Percentiles rank a stretch among this genome's conserved stretches.
Evolutionary conservation across 306 rosid genomes (phyloP).

Genomic region (Lupinus albus): DNA sequence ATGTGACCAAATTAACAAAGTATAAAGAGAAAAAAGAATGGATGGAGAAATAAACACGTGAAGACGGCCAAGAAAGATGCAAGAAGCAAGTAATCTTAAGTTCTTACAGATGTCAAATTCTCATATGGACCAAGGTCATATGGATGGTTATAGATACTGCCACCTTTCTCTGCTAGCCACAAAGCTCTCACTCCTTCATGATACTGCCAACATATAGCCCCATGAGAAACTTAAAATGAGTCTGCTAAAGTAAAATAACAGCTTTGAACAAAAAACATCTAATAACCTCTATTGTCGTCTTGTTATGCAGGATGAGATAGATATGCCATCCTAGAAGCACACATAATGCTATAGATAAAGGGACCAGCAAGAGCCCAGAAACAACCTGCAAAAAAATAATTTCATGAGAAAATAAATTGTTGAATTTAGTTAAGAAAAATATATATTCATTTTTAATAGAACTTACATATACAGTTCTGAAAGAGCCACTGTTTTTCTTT

Average conservation of each 20-base stretch:
- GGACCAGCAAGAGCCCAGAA: constrained; percentile 78
- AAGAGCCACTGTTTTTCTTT: constrained; percentile 61
- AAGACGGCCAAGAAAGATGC: constrained; percentile 26
- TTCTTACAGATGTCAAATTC: constrained; percentile 75
- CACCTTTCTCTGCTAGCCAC: constrained; percentile 98
- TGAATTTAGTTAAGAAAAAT: constrained; percentile 30
- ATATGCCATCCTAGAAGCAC: constrained; percentile 93
- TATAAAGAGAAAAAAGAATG: background rate
- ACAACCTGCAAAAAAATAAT: constrained; percentile 60
- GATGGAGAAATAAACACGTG: background rate
- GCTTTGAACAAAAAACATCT: constrained; percentile 32
- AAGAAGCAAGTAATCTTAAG: constrained; percentile 21
- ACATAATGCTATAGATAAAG: constrained; percentile 68
- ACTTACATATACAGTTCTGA: constrained; percentile 77
- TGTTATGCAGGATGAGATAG: constrained; percentile 84
- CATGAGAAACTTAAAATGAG: constrained; percentile 37
- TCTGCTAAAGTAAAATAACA: constrained; percentile 35
- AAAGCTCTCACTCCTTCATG: constrained; percentile 95
- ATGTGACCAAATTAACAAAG: background rate
- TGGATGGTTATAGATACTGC: constrained; percentile 86
- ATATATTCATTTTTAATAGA: constrained; percentile 4
- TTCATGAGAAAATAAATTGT: constrained; percentile 42
- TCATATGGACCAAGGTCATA: constrained; percentile 90
- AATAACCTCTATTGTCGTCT: constrained; percentile 92
- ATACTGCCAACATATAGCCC: constrained; percentile 59